Base-by-base conservation (phyloP, 2,329 filamentous ascomycete genomes). In the Epichloe glyceriae region DNA sequence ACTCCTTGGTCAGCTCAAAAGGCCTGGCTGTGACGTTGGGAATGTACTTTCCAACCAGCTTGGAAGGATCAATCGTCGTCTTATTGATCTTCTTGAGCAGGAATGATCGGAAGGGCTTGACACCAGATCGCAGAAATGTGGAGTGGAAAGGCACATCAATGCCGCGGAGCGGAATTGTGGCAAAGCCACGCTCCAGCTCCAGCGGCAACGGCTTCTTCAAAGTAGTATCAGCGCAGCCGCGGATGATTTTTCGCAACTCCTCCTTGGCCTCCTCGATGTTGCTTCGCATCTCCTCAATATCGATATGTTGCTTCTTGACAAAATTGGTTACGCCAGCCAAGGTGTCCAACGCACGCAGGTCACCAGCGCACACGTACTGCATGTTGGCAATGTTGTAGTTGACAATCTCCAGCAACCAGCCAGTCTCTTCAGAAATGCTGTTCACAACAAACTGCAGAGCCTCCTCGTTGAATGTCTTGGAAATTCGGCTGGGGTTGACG, bases 61-160 rank as follows among this genome's bases (percentile, higher is more conserved):
- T 97, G 67, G 87, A 86, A 5, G 93, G 93, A 67, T 98, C 93
- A 67, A 98, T 97, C 50, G 87, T 94, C 22, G 90, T 96, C 82
- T 95, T 95, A 79, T 97, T 89, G 74, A 98, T 97, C 81, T 98
- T 98, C 86, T 97, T 98, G 61, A 97, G 84, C 66, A 98, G 71
- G 81, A 98, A 98, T 43, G 85, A 91, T 58, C 93, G 82, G 88
- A 98, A 98, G 45, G 94, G 93, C 78, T 98, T 98, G 69, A 98
- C 93, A 62, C 93, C 94, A 39, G 89, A 95, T 51, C 94, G 87
- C 71, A 98, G 73, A 78, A 98, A 98, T 17, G 93, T 98, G 60
- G 86, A 93, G 78, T 98, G 93, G 87, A 98, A 98, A 43, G 93
- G 93, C 64, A 97, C 94, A 62, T 98, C 93, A 61, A 98, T 98